Conservation (phyloP, 192 early-diverging fungal species). For the Podila epicladia region DNA sequence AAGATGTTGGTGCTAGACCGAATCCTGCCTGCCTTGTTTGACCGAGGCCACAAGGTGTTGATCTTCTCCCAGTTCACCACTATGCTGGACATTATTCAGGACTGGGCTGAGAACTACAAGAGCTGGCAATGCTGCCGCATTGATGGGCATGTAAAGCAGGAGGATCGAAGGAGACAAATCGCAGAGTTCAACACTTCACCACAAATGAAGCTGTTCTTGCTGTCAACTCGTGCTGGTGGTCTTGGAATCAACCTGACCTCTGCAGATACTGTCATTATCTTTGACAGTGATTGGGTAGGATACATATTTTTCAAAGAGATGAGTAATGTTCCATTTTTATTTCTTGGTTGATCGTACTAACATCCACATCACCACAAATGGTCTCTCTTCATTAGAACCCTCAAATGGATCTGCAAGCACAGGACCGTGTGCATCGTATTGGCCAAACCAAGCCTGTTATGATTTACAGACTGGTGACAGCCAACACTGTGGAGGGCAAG, state of each 20-base stretch:
- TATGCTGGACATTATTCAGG: constrained; percentile 92
- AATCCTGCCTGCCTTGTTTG: constrained; percentile 81
- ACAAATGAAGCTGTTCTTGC: constrained; percentile 80
- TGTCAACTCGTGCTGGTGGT: constrained; percentile 96
- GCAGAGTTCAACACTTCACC: constrained; percentile 76
- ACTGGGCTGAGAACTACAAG: constrained; percentile 84
- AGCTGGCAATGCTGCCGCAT: constrained; percentile 87
- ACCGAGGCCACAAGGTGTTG: constrained; percentile 89
- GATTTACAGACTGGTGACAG: constrained; percentile 88
- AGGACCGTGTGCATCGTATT: constrained; percentile 96
- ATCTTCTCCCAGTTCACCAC: constrained; percentile 95
- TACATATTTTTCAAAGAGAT: background rate
- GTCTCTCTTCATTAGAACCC: constrained; percentile 75
- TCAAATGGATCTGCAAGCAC: constrained; percentile 97
- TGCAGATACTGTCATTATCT: constrained; percentile 96
- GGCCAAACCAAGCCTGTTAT: constrained; percentile 94
- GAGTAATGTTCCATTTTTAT: background rate
- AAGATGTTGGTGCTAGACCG: constrained; percentile 90
- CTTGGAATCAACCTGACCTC: constrained; percentile 97
- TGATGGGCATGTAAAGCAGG: constrained; percentile 86
- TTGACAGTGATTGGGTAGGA: constrained; percentile 92
- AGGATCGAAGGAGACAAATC: constrained; percentile 82
- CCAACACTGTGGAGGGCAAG: constrained; percentile 84
- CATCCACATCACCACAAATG: background rate
- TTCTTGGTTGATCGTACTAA: background rate